Conservation (phyloP, 2,329 filamentous ascomycete species). For the Apiospora kogelbergensis region DNA sequence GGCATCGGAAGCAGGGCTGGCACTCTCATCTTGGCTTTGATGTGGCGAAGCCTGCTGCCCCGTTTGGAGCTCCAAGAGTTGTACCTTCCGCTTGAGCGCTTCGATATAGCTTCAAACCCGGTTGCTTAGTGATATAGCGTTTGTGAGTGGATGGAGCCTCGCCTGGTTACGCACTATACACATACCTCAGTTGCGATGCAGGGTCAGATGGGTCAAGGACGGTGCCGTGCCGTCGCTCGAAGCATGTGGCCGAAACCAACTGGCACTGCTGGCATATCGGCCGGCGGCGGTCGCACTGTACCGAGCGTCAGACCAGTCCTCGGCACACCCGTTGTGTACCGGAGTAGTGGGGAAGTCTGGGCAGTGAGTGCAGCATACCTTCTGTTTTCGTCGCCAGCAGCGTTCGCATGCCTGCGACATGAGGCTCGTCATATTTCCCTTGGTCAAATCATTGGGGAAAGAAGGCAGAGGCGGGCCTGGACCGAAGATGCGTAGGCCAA, state of each 20-base stretch:
- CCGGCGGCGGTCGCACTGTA: conserved; percentile 9
- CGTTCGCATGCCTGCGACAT: conserved; percentile 28
- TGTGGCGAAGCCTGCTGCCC: neutral
- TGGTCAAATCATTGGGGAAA: neutral
- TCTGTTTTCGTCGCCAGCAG: conserved; percentile 33
- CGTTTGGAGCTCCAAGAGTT: neutral
- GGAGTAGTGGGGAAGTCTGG: neutral
- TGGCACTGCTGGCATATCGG: conserved; percentile 1
- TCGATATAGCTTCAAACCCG: neutral
- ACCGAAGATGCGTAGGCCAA: neutral
- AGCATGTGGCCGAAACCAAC: neutral
- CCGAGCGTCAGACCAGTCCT: neutral
- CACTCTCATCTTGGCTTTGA: neutral
- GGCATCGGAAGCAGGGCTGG: neutral
- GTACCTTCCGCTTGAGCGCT: neutral
- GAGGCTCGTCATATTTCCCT: neutral
- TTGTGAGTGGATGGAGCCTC: neutral
- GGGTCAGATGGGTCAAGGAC: neutral
- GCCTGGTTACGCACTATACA: neutral
- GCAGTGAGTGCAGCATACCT: conserved; percentile 18
- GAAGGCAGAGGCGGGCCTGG: neutral
- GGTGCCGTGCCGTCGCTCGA: neutral
- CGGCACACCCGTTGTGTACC: neutral
- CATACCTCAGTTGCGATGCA: neutral
- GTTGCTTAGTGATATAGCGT: neutral